phyloP scores from a whole-genome alignment of 1,139 yeast genomes.

The Suhomyces maxii region DNA sequence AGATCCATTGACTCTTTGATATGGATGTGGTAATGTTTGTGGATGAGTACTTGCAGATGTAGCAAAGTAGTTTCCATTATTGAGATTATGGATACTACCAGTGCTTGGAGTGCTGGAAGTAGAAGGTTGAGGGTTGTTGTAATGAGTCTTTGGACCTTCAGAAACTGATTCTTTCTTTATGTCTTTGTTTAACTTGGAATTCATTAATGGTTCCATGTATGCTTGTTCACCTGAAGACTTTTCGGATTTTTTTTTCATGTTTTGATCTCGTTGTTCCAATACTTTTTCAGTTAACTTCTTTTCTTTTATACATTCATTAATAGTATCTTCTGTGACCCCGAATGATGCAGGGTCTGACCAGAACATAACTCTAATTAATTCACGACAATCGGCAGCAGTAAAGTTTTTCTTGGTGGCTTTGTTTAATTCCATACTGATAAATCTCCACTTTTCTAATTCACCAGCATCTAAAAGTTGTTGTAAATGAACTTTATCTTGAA shows the following conservation, averaged over 20 bases:
- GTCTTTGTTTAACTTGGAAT: slow-evolving; percentile 8
- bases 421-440: slow-evolving; percentile 59
- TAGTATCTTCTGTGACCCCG: slow-evolving; percentile 51
- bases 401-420: slow-evolving; percentile 58
- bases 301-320: slow-evolving; percentile 40
- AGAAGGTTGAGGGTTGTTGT: neutral
- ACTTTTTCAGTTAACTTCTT: slow-evolving; percentile 39
- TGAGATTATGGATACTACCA: slow-evolving; percentile 2
- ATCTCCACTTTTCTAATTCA: slow-evolving; percentile 71
- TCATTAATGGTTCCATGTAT: slow-evolving; percentile 14
- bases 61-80: slow-evolving; percentile 9
- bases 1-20: slow-evolving; percentile 9
- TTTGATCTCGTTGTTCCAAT: slow-evolving; percentile 28
- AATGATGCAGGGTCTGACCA: slow-evolving; percentile 57
- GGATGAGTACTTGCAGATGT: slow-evolving; percentile 12
- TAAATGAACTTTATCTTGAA: slow-evolving; percentile 54
- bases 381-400: slow-evolving; percentile 56
- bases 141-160: neutral
- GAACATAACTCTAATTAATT: slow-evolving; percentile 53
- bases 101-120: neutral
- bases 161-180: slow-evolving; percentile 5
- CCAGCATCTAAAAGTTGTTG: slow-evolving; percentile 62
- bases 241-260: slow-evolving; percentile 12
- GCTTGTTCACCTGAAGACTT: slow-evolving; percentile 15
- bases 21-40: slow-evolving; percentile 15